phyloP scores from a whole-genome alignment of 2,329 filamentous ascomycete species.

The Raffaelea arxii region DNA sequence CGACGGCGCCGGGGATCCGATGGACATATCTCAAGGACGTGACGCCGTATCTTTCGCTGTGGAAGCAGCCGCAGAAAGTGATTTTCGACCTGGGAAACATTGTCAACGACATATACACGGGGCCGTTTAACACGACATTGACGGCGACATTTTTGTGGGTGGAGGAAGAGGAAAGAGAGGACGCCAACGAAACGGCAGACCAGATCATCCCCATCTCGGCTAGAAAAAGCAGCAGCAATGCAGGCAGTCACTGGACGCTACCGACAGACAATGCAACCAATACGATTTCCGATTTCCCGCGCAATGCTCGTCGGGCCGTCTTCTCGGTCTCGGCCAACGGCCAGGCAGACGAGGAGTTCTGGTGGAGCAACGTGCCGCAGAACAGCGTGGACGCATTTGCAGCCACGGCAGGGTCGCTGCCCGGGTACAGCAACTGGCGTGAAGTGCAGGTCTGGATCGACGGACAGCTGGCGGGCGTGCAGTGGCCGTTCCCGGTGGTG shows the following conservation, averaged over 20 bases:
- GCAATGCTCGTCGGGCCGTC: slow-evolving; percentile 57
- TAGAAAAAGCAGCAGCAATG: slow-evolving; percentile 33
- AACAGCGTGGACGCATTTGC: slow-evolving; percentile 51
- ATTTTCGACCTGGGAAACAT: slow-evolving; percentile 75
- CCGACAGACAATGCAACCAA: slow-evolving; percentile 53
- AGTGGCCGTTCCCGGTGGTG: slow-evolving; percentile 74
- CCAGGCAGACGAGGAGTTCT: slow-evolving; percentile 71
- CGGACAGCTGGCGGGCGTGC: slow-evolving; percentile 59
- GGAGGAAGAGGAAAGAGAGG: slow-evolving; percentile 26
- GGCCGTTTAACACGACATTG: slow-evolving; percentile 61
- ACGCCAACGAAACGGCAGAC: slow-evolving; percentile 44
- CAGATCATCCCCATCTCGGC: slow-evolving; percentile 59
- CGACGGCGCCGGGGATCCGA: slow-evolving; percentile 50
- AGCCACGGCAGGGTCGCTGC: slow-evolving; percentile 43
- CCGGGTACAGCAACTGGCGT: slow-evolving; percentile 63
- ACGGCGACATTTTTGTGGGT: slow-evolving; percentile 59
- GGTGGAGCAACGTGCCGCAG: slow-evolving; percentile 70
- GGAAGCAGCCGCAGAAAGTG: slow-evolving; percentile 58
- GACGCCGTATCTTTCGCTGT: slow-evolving; percentile 59
- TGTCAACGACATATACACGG: slow-evolving; percentile 62
- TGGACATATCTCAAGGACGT: slow-evolving; percentile 76
- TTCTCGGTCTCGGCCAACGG: slow-evolving; percentile 70
- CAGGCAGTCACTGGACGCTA: slow-evolving; percentile 57
- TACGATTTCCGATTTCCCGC: slow-evolving; percentile 52
- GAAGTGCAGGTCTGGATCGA: slow-evolving; percentile 73